Evolutionary conservation across 2,329 filamentous ascomycete species (phyloP), one percentile per base, ranked within the genome.

Genomic region (Aspergillus sp.): DNA sequence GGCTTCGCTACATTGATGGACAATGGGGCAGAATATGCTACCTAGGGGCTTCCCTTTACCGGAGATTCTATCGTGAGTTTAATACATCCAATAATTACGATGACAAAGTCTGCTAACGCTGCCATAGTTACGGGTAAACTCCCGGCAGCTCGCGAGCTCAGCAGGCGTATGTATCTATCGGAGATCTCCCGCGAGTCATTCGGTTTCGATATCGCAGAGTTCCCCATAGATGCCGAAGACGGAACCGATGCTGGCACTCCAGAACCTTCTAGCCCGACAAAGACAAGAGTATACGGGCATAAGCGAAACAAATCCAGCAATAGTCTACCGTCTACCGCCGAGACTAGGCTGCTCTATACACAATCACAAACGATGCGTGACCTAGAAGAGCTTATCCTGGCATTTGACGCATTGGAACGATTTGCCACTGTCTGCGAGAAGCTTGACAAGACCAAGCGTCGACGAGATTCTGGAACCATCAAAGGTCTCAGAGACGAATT

Each of bases 41-140:
- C 19, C 83, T 87, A 59, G 88, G 92, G 47, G 85, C 86, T 31
- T 84, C 87, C 68, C 85, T 93, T n/a, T 92, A 97, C 79, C 91
- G 91, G 71, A 88, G 89, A 63, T 93, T 97, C 71, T 83, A 96
- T 51, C 85, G 92, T 96, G 86, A 82, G 92, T 85, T 34, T n/a
- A 9, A 38, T 34, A 15, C 15, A 48, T 41, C 51, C 68, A 66
- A 70, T 72, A 54, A 46, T 41, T 48, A 41, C 2, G 47, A 28
- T 28, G 7, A 15, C 6, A 52, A 38, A 6, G 41, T 38, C 22
- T 50, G 43, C 61, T 64, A 57, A 64, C 50, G 11, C 30, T 22
- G 8, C 53, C 19, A 43, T 19, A 68, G 66, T 58, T 23, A 53
- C 74, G 50, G 79, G 79, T 13, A 77, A 75, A 60, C 77, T 89